phyloP scores from a whole-genome alignment of 129 eudicot species.

The Artemisia tridentata region DNA sequence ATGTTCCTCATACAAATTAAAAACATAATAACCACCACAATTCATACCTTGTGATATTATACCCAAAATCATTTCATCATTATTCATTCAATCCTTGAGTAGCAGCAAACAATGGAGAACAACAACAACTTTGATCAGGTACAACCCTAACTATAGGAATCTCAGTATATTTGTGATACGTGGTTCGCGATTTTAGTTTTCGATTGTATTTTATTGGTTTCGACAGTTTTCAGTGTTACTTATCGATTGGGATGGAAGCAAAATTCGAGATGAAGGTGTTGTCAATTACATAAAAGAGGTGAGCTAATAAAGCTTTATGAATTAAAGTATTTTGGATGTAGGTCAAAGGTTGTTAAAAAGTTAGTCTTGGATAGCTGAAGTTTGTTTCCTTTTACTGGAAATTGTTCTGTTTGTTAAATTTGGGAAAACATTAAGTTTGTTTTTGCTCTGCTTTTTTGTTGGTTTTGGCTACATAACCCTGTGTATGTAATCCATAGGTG shows the following conservation, averaged over 20 bases:
- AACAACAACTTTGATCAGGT: no score
- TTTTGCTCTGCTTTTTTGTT: neutral
- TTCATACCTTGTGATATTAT: no score
- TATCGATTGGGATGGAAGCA: conserved; percentile 63
- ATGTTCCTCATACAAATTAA: no score
- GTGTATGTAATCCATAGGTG: neutral
- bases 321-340: neutral
- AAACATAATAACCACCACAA: no score
- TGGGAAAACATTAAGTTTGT: neutral
- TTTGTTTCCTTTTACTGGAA: neutral
- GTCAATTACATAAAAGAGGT: conserved; percentile 60
- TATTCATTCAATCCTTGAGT: no score
- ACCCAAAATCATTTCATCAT: no score
- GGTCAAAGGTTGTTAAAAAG: neutral
- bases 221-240: conserved; percentile 74
- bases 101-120: no score
- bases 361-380: neutral
- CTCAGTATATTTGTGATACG: neutral
- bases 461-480: neutral
- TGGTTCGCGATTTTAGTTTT: neutral
- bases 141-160: neutral
- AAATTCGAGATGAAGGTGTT: conserved; percentile 58
- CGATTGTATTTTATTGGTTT: conserved; percentile 25
- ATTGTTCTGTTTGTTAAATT: neutral
- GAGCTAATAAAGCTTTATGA: neutral